phyloP scores from a whole-genome alignment of 2,329 filamentous ascomycete genomes.

The Epicoccum nigrum region DNA sequence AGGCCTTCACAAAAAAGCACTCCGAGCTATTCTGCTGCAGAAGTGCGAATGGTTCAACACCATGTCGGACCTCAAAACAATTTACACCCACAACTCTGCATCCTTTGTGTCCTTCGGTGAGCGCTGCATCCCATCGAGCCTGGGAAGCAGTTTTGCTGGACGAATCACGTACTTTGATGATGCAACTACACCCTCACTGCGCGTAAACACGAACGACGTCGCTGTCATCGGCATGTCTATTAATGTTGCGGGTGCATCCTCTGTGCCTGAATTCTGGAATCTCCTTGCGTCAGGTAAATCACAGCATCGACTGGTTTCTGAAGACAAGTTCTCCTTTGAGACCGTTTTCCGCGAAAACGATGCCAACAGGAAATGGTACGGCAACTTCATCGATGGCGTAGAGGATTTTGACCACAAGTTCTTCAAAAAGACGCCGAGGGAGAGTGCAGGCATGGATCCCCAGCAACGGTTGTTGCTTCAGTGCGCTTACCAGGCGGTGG shows the following conservation, averaged over 20 bases:
- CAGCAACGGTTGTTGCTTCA: slow-evolving; percentile 34
- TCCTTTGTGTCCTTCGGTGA: slow-evolving; percentile 3
- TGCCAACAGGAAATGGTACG: background rate
- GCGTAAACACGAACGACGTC: slow-evolving; percentile 5
- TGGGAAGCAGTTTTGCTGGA: background rate
- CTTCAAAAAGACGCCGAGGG: slow-evolving; percentile 27
- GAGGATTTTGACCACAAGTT: slow-evolving; percentile 43
- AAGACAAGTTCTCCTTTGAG: background rate
- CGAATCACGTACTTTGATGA: slow-evolving; percentile 1
- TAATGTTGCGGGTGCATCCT: slow-evolving; percentile 21
- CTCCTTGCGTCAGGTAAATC: slow-evolving; percentile 17
- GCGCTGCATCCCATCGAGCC: slow-evolving; percentile 6
- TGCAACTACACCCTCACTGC: background rate
- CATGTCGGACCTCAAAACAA: background rate
- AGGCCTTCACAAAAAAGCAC: background rate
- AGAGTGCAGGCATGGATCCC: slow-evolving; percentile 32
- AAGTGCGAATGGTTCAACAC: slow-evolving; percentile 4
- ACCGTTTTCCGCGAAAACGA: slow-evolving; percentile 1
- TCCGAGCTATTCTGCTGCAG: background rate
- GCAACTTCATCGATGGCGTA: slow-evolving; percentile 26
- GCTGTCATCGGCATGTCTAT: slow-evolving; percentile 28
- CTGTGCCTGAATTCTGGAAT: slow-evolving; percentile 20
- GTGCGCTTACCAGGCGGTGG: slow-evolving; percentile 45
- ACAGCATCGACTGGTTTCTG: background rate
- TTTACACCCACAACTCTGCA: background rate